A percentile compares a stretch with the other conserved stretches of the same genome.
These are phyloP conservation scores for Aspergillus terreus DNA, from an alignment of 2,329 filamentous ascomycete species.

Conservation along the genomic window DNA sequence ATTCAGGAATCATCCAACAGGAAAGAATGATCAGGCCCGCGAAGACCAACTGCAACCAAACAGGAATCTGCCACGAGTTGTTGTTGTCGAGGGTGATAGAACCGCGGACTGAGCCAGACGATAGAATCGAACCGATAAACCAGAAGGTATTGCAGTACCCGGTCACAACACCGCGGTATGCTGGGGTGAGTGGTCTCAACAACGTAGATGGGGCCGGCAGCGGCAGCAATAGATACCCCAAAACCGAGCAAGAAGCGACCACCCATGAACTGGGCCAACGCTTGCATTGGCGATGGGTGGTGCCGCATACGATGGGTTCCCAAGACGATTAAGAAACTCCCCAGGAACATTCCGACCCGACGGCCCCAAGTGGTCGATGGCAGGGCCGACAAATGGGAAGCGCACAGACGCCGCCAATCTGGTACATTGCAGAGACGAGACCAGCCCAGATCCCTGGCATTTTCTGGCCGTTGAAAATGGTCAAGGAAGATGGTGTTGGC, in stretches of 20 bases:
- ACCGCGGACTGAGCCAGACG: slow-evolving; percentile 54
- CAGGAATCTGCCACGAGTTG: slow-evolving; percentile 57
- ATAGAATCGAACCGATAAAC: slow-evolving; percentile 52
- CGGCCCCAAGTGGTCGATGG: slow-evolving; percentile 49
- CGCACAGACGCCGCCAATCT: slow-evolving; percentile 45
- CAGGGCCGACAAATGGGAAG: slow-evolving; percentile 47
- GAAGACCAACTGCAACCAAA: slow-evolving; percentile 50
- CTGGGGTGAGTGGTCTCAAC: slow-evolving; percentile 63
- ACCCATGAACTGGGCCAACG: slow-evolving; percentile 50
- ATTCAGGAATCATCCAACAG: slow-evolving; percentile 57
- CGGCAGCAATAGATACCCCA: slow-evolving; percentile 57
- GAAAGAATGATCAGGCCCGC: slow-evolving; percentile 45
- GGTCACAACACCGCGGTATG: slow-evolving; percentile 59
- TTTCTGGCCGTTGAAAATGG: slow-evolving; percentile 41
- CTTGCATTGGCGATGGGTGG: slow-evolving; percentile 41
- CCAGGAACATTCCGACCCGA: slow-evolving; percentile 54
- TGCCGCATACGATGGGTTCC: slow-evolving; percentile 45
- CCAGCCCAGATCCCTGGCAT: slow-evolving; percentile 43
- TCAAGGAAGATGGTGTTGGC: slow-evolving; percentile 46
- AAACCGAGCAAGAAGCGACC: slow-evolving; percentile 55
- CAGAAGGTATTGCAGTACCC: slow-evolving; percentile 55
- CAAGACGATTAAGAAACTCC: slow-evolving; percentile 32
- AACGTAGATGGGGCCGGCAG: slow-evolving; percentile 61
- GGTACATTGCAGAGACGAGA: slow-evolving; percentile 46
- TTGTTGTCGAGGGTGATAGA: slow-evolving; percentile 32